Conservation (phyloP, 2,329 filamentous ascomycete genomes). For the Colletotrichum sp. region DNA sequence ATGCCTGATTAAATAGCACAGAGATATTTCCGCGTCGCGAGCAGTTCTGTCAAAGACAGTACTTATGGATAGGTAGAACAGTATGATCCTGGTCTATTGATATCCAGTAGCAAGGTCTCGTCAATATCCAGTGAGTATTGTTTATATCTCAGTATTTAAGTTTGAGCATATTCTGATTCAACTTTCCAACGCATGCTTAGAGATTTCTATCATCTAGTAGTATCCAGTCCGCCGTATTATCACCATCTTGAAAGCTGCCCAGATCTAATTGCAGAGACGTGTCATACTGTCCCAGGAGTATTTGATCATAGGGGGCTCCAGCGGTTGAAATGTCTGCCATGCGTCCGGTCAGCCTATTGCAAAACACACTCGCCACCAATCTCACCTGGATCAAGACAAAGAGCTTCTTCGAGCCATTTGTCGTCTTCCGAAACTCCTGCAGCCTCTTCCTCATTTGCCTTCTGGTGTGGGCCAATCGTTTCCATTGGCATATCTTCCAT, state of each 20-base stretch:
- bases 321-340: neutral
- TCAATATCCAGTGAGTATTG: too few relatives aligned
- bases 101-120: too few relatives aligned
- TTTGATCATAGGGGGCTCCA: accelerated
- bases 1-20: too few relatives aligned
- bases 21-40: too few relatives aligned
- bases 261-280: neutral
- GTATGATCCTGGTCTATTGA: too few relatives aligned
- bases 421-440: neutral
- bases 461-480: neutral
- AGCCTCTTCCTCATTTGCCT: accelerated
- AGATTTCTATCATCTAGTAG: neutral
- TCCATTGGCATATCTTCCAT: neutral
- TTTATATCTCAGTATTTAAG: too few relatives aligned
- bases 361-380: neutral
- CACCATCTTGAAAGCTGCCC: neutral
- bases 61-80: too few relatives aligned
- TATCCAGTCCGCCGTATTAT: neutral
- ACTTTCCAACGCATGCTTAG: too few relatives aligned
- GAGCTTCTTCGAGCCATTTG: neutral
- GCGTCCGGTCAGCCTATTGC: neutral
- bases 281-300: neutral
- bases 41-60: too few relatives aligned
- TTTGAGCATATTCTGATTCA: too few relatives aligned
- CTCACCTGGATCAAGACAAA: neutral